Conservation (phyloP, 1,139 yeast species). For the Kodamaea suecica region DNA sequence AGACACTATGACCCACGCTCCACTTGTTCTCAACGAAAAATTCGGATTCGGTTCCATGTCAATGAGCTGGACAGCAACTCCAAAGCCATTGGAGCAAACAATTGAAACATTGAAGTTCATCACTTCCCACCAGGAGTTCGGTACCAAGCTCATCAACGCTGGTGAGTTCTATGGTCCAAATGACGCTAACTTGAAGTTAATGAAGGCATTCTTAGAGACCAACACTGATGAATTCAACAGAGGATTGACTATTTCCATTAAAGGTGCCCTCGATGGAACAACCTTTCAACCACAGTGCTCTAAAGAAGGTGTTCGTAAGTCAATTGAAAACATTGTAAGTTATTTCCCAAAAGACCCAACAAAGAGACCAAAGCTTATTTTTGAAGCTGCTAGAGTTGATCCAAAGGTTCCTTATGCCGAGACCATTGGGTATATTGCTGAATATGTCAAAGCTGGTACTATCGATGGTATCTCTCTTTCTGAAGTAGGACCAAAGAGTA, state of each 20-base stretch:
- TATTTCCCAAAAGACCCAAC: conserved; percentile 42
- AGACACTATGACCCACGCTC: conserved; percentile 4
- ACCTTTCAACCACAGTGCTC: conserved; percentile 32
- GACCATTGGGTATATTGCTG: conserved; percentile 47
- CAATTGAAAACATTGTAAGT: conserved; percentile 48
- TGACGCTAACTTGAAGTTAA: conserved; percentile 43
- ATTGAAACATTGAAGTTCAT: conserved; percentile 46
- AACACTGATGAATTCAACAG: conserved; percentile 45
- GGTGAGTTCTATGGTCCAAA: conserved; percentile 74
- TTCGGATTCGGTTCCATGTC: conserved; percentile 64
- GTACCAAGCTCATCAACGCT: conserved; percentile 59
- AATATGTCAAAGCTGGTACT: conserved; percentile 49
- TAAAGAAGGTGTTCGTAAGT: conserved; percentile 40
- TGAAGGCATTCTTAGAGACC: conserved; percentile 54
- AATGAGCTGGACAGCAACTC: conserved; percentile 49
- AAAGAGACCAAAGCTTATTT: conserved; percentile 47
- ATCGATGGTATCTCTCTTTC: conserved; percentile 66
- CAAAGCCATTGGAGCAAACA: conserved; percentile 43
- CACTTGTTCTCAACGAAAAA: conserved; percentile 22
- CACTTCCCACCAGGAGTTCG: conserved; percentile 32
- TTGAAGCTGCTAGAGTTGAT: conserved; percentile 68
- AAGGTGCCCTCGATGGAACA: conserved; percentile 55
- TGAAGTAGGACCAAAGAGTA: conserved; percentile 61
- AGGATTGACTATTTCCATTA: conserved; percentile 52
- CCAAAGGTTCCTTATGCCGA: conserved; percentile 43